Evolutionary conservation across 495 filamentous ascomycete species (phyloP).

Genomic region (Penicillium roqueforti): DNA sequence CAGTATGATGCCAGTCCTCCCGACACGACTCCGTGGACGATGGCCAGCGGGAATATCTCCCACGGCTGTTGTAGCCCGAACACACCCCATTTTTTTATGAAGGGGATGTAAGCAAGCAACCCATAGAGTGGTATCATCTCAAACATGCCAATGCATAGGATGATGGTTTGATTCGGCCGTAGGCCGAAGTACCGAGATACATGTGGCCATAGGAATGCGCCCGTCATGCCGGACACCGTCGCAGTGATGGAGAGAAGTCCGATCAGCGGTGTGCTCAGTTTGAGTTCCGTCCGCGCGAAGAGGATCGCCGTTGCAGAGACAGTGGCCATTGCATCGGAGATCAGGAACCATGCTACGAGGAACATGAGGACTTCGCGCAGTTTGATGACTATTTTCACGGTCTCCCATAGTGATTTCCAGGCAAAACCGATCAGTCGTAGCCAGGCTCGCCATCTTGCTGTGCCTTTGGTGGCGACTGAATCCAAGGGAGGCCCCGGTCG

Average conservation of each 20-base stretch:
- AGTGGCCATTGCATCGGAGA: constrained; percentile 84
- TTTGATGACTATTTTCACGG: constrained; percentile 66
- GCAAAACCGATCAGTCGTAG: constrained; percentile 62
- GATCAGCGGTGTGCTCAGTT: constrained; percentile 70
- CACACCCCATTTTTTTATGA: constrained; percentile 65
- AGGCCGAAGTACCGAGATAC: constrained; percentile 60
- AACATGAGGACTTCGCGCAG: constrained; percentile 80
- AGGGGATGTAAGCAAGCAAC: constrained; percentile 75
- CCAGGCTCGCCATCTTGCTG: constrained; percentile 31
- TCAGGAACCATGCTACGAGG: constrained; percentile 80
- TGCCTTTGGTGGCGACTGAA: constrained; percentile 12
- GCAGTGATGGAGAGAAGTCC: constrained; percentile 81
- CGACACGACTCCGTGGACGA: constrained; percentile 79
- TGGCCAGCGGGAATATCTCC: constrained; percentile 87
- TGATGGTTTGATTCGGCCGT: constrained; percentile 71
- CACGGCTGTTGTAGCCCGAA: constrained; percentile 79
- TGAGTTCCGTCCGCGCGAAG: constrained; percentile 81
- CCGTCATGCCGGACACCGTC: constrained; percentile 70
- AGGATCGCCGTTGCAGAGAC: constrained; percentile 88
- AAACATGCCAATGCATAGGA: constrained; percentile 76
- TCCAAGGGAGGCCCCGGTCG: constrained; percentile 76
- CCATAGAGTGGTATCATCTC: constrained; percentile 86
- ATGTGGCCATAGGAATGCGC: constrained; percentile 78
- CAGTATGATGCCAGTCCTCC: constrained; percentile 83
- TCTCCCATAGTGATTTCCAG: constrained; percentile 76